Evolutionary conservation across 352 stramenopile species (phyloP).

Genomic region (Phytophthora hibernalis): DNA sequence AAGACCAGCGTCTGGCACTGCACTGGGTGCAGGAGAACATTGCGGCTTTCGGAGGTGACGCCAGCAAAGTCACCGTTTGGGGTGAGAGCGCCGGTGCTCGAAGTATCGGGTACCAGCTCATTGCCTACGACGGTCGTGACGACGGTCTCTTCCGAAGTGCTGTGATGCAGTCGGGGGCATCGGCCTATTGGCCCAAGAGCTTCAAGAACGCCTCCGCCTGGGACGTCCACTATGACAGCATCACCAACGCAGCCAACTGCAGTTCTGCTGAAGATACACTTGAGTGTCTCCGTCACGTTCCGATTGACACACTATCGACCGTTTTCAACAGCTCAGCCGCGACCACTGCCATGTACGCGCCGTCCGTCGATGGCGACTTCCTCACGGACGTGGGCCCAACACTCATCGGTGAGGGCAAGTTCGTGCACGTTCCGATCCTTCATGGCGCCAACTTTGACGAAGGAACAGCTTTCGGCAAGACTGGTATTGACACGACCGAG

Average conservation of each 20-base stretch:
- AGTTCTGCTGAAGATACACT: conserved; percentile 30
- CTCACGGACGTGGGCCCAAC: conserved; percentile 25
- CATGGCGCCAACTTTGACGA: conserved; percentile 41
- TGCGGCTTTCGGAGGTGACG: conserved; percentile 80
- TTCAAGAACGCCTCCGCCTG: conserved; percentile 35
- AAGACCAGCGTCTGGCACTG: conserved; percentile 86
- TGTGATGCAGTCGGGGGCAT: conserved; percentile 38
- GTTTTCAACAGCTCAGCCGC: conserved; percentile 35
- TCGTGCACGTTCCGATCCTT: conserved; percentile 42
- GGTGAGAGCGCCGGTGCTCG: conserved; percentile 82
- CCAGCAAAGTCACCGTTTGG: conserved; percentile 85
- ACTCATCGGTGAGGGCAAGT: conserved; percentile 34
- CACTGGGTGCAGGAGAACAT: conserved; percentile 90
- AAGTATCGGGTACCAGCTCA: conserved; percentile 39
- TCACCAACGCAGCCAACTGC: conserved; percentile 33
- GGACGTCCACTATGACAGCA: conserved; percentile 36
- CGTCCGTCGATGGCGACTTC: conserved; percentile 41
- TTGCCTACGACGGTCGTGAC: conserved; percentile 37
- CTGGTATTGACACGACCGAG: conserved; percentile 31
- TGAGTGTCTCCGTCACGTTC: conserved; percentile 38
- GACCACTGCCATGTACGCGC: conserved; percentile 20
- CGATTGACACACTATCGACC: conserved; percentile 28
- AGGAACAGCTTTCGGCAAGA: conserved; percentile 36
- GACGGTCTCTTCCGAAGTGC: conserved; percentile 36
- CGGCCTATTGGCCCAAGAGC: conserved; percentile 23